These are phyloP conservation scores for Sarocladium strictum DNA, from an alignment of 2,329 filamentous ascomycete species.

Conservation along the genomic window DNA sequence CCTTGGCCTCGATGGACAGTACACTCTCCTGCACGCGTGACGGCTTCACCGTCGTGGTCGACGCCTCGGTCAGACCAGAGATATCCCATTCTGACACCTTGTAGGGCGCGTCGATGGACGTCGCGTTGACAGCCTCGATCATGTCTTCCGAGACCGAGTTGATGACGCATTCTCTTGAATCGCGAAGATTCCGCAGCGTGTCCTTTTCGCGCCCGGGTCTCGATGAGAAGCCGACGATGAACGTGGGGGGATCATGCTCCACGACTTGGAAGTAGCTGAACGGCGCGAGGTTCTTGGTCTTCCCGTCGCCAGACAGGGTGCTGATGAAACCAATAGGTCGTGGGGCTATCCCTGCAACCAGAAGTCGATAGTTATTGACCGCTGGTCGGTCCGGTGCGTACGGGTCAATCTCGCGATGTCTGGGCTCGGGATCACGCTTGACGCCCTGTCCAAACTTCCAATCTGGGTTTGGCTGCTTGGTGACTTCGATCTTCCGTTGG, in stretches of 20 bases:
- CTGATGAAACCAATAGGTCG: conserved; percentile 64
- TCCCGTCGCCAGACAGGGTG: conserved; percentile 50
- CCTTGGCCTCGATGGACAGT: conserved; percentile 21
- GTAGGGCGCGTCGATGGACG: conserved; percentile 67
- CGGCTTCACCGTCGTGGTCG: conserved; percentile 18
- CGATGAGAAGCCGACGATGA: conserved; percentile 50
- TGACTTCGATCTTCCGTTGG: too few relatives aligned
- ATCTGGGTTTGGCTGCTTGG: too few relatives aligned
- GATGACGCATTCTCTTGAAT: conserved; percentile 67
- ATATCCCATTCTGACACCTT: conserved; percentile 70
- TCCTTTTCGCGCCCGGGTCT: conserved; percentile 58
- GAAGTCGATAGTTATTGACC: conserved; percentile 75
- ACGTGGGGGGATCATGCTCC: conserved; percentile 76
- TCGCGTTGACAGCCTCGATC: conserved; percentile 73
- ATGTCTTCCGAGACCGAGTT: conserved; percentile 79
- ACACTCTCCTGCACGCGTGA: conserved; percentile 20
- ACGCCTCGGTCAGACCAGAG: conserved; percentile 40
- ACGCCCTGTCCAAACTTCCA: too few relatives aligned
- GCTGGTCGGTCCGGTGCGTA: conserved; percentile 63
- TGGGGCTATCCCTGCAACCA: conserved; percentile 74
- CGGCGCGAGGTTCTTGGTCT: conserved; percentile 64
- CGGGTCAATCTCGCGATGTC: conserved; percentile 76
- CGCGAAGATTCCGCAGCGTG: conserved; percentile 64
- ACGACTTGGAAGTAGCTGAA: conserved; percentile 78
- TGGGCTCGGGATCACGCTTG: too few relatives aligned